phyloP scores from a whole-genome alignment of 2,329 filamentous ascomycete species.

The Thermochaetoides dissita region DNA sequence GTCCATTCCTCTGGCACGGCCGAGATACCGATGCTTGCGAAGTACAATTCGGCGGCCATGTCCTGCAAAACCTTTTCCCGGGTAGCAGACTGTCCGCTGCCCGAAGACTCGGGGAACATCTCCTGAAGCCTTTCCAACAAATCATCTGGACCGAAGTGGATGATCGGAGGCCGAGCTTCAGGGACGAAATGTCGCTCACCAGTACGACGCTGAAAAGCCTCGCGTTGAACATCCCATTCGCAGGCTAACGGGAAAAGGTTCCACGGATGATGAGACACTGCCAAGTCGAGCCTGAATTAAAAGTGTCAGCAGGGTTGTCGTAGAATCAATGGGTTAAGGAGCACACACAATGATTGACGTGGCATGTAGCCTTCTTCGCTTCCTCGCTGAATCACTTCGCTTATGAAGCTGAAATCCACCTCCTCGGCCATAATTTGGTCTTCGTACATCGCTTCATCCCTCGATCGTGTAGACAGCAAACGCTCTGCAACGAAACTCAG shows the following conservation, averaged over 20 bases:
- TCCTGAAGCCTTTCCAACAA: slow-evolving; percentile 7
- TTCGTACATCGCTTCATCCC: too few relatives aligned
- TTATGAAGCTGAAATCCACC: slow-evolving; percentile 5
- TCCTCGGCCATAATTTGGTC: neutral
- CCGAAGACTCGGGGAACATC: slow-evolving; percentile 6
- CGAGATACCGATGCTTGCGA: slow-evolving; percentile 11
- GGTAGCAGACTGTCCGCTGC: neutral
- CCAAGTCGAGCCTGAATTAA: slow-evolving; percentile 9
- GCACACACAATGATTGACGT: slow-evolving; percentile 11
- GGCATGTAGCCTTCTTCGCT: slow-evolving; percentile 12
- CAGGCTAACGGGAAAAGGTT: slow-evolving; percentile 9
- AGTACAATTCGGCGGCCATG: slow-evolving; percentile 12
- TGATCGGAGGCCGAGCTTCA: slow-evolving; percentile 8
- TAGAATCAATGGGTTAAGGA: neutral
- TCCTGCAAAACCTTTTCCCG: slow-evolving; percentile 5
- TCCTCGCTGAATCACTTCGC: slow-evolving; percentile 6
- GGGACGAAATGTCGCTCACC: slow-evolving; percentile 7
- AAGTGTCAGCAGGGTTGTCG: neutral
- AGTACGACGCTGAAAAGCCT: slow-evolving; percentile 5
- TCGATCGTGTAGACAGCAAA: neutral
- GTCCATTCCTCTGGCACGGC: slow-evolving; percentile 8
- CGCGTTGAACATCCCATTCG: slow-evolving; percentile 9
- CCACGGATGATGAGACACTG: neutral
- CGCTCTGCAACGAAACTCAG: slow-evolving; percentile 5
- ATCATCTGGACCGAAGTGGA: slow-evolving; percentile 12